Evolutionary conservation across 2,329 filamentous ascomycete genomes (phyloP), one percentile per base, ranked within the genome.

Genomic region (Colletotrichum melonis): DNA sequence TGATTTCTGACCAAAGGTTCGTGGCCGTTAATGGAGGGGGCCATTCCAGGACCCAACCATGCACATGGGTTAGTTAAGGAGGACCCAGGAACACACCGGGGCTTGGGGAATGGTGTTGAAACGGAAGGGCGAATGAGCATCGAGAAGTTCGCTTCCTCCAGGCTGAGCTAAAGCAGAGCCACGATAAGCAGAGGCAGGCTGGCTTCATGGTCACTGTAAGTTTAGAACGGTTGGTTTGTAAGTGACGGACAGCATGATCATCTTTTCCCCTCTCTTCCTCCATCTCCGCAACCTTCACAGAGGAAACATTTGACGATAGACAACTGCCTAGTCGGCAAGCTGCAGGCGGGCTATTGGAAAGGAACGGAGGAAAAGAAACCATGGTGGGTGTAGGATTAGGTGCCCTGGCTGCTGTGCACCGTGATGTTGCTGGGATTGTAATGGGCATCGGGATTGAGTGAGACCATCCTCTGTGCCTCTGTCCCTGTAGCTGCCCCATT

Each of bases 351-450:
- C n/a, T n/a, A 16, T 12, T 52, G 32, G 32, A 16, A 32, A 65
- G 63, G 46, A 57, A 66, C 63, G 35, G 5, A 30, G 19, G 49
- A 57, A 56, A 69, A 69, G 58, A 55, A 69, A 63, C 49, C 58
- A 56, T 42, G 32, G 14, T n/a, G 30, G 63, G 49, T 42, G 49
- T 38, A 49, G 28, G 22, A 12, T n/a, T 24, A 63, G 38, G 32
- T 42, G 57, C 57, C 12, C 57, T 19, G 32, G 22, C 32, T 57
- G 42, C 42, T 49, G 42, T 49, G 19, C 19, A 49, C 42, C 19
- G 19, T 49, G 19, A 11, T n/a, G 19, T n/a, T n/a, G 19, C 60
- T 63, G 49, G 63, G 22, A 19, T 58, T n/a, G 35, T 24, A 35
- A 58, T 46, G 63, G 19, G 42, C 19, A 7, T 49, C 42, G 19